A percentile compares a stretch with the other conserved stretches of the same genome.
Conservation (phyloP, 441 rosid species). For the Gossypium davidsonii region DNA sequence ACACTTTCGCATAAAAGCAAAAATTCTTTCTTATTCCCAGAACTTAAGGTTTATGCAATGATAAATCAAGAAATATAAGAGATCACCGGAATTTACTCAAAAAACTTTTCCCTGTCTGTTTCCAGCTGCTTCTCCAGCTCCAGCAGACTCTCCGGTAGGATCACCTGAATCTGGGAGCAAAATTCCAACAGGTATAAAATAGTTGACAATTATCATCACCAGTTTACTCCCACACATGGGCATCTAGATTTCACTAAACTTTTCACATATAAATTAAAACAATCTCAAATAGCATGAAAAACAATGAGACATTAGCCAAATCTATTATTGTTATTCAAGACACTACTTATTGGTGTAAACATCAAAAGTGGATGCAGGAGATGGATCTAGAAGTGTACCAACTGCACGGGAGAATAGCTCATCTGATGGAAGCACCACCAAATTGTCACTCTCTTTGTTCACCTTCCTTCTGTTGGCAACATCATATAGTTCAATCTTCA, state of each 20-base stretch:
- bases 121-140: conserved; percentile 65
- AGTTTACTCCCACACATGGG: not conserved
- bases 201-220: not conserved
- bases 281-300: not conserved
- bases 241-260: not conserved
- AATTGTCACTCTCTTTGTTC: conserved; percentile 45
- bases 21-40: not conserved
- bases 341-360: not conserved
- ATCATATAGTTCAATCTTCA: conserved; percentile 40
- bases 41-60: not conserved
- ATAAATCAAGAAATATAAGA: not conserved
- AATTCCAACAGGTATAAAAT: conserved; percentile 41
- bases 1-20: not conserved
- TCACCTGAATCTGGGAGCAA: conserved; percentile 46
- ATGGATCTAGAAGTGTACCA: conserved; percentile 64
- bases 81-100: not conserved
- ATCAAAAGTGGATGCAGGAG: conserved; percentile 29
- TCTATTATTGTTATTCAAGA: not conserved
- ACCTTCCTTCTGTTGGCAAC: conserved; percentile 44
- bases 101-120: not conserved
- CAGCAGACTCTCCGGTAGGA: conserved; percentile 58
- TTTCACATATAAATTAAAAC: not conserved
- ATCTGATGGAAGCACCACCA: conserved; percentile 56
- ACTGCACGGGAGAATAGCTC: conserved; percentile 43
- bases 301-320: not conserved